A percentile compares a stretch with the other conserved stretches of the same genome.
phyloP scores from a whole-genome alignment of 495 filamentous ascomycete species.

The Aspergillus coremiiformis region DNA sequence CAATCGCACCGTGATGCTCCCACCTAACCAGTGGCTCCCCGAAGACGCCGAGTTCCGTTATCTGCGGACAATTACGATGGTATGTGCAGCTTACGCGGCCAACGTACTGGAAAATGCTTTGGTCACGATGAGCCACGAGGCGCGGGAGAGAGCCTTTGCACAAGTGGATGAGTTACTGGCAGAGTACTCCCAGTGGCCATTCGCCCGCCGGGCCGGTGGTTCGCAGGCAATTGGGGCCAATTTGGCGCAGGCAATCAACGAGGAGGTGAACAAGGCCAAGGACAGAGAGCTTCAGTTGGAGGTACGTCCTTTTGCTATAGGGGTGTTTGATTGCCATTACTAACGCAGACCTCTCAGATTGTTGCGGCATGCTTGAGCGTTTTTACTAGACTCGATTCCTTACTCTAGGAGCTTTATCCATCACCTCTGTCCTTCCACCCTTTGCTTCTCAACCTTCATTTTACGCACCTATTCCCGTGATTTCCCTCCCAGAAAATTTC shows the following conservation, averaged over 20 bases:
- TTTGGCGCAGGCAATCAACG: conserved; percentile 75
- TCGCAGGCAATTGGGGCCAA: conserved; percentile 85
- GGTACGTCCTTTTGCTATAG: conserved; percentile 47
- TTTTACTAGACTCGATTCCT: conserved; percentile 90
- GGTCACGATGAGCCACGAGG: conserved; percentile 85
- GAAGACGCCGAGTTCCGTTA: conserved; percentile 92
- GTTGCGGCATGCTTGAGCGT: conserved; percentile 94
- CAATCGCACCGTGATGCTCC: conserved; percentile 86
- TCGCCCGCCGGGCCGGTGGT: conserved; percentile 68
- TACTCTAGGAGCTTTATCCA: conserved; percentile 50
- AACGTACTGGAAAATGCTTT: conserved; percentile 98
- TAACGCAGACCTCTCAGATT: conserved; percentile 43
- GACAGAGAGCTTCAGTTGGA: conserved; percentile 94
- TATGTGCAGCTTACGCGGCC: conserved; percentile 95
- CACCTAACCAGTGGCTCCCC: conserved; percentile 74
- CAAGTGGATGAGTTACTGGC: conserved; percentile 94
- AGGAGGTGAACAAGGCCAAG: conserved; percentile 76
- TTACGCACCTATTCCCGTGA: conserved; percentile 9
- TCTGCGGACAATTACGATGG: conserved; percentile 85
- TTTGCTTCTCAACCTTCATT: conserved; percentile 12
- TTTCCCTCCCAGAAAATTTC: conserved; percentile 2
- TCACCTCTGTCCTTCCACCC: conserved; percentile 4
- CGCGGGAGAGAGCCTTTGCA: conserved; percentile 85
- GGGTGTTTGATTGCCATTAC: not conserved
- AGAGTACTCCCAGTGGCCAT: conserved; percentile 96